phyloP scores from a whole-genome alignment of 2,329 filamentous ascomycete genomes.

The Ascomycota sp. region DNA sequence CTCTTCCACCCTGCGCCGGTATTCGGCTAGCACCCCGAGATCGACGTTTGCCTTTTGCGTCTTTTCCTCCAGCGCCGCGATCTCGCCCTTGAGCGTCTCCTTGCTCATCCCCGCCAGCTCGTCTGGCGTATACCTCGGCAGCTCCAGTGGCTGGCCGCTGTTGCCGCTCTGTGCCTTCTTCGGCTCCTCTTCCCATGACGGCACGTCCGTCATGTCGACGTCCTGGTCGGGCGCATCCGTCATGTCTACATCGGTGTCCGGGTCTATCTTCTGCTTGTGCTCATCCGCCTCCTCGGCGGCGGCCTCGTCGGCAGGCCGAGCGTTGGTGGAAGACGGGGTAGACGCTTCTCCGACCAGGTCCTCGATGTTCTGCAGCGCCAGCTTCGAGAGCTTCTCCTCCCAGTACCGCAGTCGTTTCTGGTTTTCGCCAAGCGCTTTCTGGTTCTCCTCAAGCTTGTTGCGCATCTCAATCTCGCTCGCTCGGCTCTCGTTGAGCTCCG shows the following conservation, averaged over 20 bases:
- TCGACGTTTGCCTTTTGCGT: constrained; percentile 76
- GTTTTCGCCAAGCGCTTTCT: constrained; percentile 71
- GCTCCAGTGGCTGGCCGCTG: constrained; percentile 24
- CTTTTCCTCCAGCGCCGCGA: constrained; percentile 39
- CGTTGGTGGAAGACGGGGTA: constrained; percentile 7
- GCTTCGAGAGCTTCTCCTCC: constrained; percentile 72
- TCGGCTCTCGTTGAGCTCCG: constrained; percentile 70
- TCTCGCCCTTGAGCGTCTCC: constrained; percentile 36
- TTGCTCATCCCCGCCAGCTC: constrained; percentile 45
- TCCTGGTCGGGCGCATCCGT: constrained; percentile 8
- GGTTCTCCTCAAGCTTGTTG: constrained; percentile 90
- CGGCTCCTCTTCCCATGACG: constrained; percentile 6
- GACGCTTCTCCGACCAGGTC: constrained; percentile 30
- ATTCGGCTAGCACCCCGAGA: constrained; percentile 69
- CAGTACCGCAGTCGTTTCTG: constrained; percentile 67
- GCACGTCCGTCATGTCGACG: constrained; percentile 6
- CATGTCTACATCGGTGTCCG: constrained; percentile 14
- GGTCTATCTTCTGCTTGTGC: constrained; percentile 4
- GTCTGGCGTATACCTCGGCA: constrained; percentile 58
- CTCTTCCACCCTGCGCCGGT: constrained; percentile 66
- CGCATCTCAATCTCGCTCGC: constrained; percentile 92
- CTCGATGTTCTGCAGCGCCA: constrained; percentile 59
- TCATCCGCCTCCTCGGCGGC: constrained; percentile 3
- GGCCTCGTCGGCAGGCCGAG: background rate
- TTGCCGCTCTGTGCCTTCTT: constrained; percentile 8